Conservation (phyloP, 495 filamentous ascomycete genomes). For the Symbiotaphrina buchneri region DNA sequence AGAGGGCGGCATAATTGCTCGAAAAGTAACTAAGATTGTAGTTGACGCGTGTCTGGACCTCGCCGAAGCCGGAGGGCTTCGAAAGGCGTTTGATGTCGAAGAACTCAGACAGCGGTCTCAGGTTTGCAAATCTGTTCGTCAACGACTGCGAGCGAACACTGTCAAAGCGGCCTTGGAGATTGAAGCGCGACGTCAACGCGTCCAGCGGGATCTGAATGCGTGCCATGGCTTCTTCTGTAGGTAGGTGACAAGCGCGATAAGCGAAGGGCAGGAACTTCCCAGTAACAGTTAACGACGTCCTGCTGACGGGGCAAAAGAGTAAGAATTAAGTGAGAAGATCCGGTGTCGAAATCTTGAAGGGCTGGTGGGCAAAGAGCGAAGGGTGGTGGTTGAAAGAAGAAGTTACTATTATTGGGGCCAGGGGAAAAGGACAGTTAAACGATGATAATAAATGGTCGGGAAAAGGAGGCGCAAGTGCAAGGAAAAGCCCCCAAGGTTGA, state of each 20-base stretch:
- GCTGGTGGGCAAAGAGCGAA: too few species aligned
- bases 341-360: too few species aligned
- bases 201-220: conserved; percentile 82
- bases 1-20: conserved; percentile 91
- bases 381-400: too few species aligned
- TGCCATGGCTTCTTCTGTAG: conserved; percentile 30
- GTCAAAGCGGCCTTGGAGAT: conserved; percentile 55
- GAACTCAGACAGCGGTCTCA: conserved; percentile 81
- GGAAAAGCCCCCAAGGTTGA: too few species aligned
- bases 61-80: conserved; percentile 76
- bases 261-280: background rate
- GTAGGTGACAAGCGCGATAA: background rate
- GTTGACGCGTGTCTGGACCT: conserved; percentile 83
- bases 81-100: conserved; percentile 86
- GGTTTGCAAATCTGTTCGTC: conserved; percentile 68
- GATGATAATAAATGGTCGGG: too few species aligned
- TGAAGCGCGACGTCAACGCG: conserved; percentile 70
- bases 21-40: conserved; percentile 96
- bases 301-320: too few species aligned
- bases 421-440: too few species aligned
- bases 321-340: too few species aligned
- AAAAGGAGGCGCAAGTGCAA: too few species aligned
- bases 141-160: conserved; percentile 57
- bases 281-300: too few species aligned
- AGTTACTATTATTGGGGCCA: too few species aligned